Evolutionary conservation across 345 rosid genomes (phyloP).

Genomic region (Sonneratia alba): DNA sequence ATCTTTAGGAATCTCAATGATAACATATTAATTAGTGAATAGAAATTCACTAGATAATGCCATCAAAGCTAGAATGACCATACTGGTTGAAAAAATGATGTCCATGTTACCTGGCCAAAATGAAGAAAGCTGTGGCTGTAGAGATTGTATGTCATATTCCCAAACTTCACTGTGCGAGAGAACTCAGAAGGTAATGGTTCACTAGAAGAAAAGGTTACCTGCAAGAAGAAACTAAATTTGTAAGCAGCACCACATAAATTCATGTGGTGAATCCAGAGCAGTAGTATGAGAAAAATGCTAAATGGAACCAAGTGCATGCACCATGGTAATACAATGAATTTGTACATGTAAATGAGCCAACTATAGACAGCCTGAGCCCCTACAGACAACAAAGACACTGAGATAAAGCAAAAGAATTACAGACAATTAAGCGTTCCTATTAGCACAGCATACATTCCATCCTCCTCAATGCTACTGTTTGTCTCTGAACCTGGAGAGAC

Average conservation of each 20-base stretch:
- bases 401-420: background rate
- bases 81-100: background rate
- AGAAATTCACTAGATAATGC: background rate
- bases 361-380: background rate
- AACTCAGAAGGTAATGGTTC: constrained; percentile 63
- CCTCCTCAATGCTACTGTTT: background rate
- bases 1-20: background rate
- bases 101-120: constrained; percentile 67
- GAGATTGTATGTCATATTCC: constrained; percentile 56
- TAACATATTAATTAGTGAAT: background rate
- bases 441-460: background rate
- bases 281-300: background rate
- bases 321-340: background rate
- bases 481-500: background rate
- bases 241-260: background rate
- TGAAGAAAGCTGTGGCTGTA: constrained; percentile 91
- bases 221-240: constrained; percentile 9
- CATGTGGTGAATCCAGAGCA: background rate
- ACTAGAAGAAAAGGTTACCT: constrained; percentile 78
- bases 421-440: background rate
- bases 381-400: background rate
- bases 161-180: constrained; percentile 43
- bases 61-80: background rate
- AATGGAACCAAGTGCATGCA: background rate
- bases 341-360: background rate